Conservation (phyloP, 331 rosid species). For the Rosa hybrid region DNA sequence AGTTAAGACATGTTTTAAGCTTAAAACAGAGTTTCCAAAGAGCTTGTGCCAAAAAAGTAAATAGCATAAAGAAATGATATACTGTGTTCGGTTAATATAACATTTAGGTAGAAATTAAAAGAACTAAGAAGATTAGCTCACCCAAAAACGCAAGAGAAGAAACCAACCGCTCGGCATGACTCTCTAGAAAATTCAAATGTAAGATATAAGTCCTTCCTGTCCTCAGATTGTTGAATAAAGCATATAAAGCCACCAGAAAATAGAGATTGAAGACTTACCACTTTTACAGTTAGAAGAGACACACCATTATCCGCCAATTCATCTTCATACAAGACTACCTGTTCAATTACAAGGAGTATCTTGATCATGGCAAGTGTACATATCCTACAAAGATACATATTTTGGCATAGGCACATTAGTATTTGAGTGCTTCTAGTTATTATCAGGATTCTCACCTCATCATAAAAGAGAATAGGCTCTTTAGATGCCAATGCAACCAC, state of each 20-base stretch:
- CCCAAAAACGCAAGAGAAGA: slow-evolving; percentile 97
- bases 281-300: slow-evolving; percentile 93
- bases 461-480: slow-evolving; percentile 96
- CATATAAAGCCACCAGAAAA: slow-evolving; percentile 11
- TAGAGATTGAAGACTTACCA: slow-evolving; percentile 54
- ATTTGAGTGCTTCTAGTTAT: slow-evolving; percentile 4
- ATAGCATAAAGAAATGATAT: not conserved
- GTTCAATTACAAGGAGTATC: slow-evolving; percentile 34
- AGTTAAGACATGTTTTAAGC: not conserved
- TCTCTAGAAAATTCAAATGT: slow-evolving; percentile 60
- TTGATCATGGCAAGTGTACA: slow-evolving; percentile 30
- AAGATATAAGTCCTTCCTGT: slow-evolving; percentile 30
- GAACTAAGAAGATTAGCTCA: slow-evolving; percentile 42
- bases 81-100: not conserved
- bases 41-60: not conserved
- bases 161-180: slow-evolving; percentile 97
- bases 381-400: slow-evolving; percentile 16
- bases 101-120: slow-evolving; percentile 11
- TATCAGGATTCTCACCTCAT: slow-evolving; percentile 59
- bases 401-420: not conserved
- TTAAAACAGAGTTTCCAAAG: not conserved
- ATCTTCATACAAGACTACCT: slow-evolving; percentile 96
- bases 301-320: slow-evolving; percentile 93
- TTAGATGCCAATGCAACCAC: slow-evolving; percentile 70
- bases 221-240: slow-evolving; percentile 9